Evolutionary conservation across 441 rosid species (phyloP).

Genomic region (Populus hybrid): DNA sequence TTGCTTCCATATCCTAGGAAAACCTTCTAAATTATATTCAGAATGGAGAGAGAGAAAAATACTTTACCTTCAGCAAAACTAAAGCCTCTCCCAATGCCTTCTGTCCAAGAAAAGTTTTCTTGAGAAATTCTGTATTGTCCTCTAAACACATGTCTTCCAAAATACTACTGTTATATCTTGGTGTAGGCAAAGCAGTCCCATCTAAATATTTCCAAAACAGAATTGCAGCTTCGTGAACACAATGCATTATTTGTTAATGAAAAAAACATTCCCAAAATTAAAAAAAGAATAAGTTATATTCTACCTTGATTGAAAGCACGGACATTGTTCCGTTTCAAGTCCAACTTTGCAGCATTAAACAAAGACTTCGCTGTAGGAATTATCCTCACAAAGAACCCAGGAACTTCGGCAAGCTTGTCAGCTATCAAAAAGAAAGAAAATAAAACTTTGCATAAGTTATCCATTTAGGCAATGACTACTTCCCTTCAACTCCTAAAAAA

Average conservation of each 20-base stretch:
- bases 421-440: constrained; percentile 32
- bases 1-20: neutral
- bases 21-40: neutral
- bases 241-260: constrained; percentile 11
- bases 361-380: constrained; percentile 72
- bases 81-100: constrained; percentile 67
- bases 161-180: constrained; percentile 75
- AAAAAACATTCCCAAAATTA: neutral
- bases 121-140: constrained; percentile 58
- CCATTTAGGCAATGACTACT: neutral
- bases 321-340: constrained; percentile 63
- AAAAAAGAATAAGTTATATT: neutral
- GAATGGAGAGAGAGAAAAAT: constrained; percentile 1
- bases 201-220: constrained; percentile 21
- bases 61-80: constrained; percentile 68
- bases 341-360: constrained; percentile 63
- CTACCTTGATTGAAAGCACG: constrained; percentile 67
- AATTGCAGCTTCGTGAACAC: constrained; percentile 4
- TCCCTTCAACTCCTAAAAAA: neutral
- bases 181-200: constrained; percentile 59
- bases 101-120: constrained; percentile 55
- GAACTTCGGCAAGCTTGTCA: constrained; percentile 44
- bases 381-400: constrained; percentile 59
- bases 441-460: neutral
- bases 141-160: constrained; percentile 87